These are phyloP conservation scores for Alternaria triticina DNA, from an alignment of 2,329 filamentous ascomycete species.

Conservation along the genomic window DNA sequence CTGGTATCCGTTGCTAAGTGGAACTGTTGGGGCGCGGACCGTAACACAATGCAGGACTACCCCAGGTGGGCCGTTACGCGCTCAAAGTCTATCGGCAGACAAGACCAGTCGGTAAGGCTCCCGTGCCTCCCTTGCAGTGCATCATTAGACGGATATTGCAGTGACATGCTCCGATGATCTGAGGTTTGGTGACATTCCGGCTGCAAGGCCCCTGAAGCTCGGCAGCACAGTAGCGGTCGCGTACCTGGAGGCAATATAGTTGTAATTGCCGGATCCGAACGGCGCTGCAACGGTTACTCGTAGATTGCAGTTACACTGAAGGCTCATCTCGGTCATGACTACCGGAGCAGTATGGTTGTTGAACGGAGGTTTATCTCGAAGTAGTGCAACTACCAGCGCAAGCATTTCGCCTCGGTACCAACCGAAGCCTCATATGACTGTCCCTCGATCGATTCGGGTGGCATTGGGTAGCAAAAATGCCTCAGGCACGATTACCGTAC, in stretches of 20 bases:
- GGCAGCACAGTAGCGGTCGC: slow-evolving; percentile 6
- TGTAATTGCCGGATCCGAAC: slow-evolving; percentile 6
- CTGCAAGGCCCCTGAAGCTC: slow-evolving; percentile 9
- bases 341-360: not conserved
- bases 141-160: slow-evolving; percentile 4
- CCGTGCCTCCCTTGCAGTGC: slow-evolving; percentile 5
- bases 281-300: slow-evolving; percentile 3
- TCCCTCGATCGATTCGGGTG: not conserved
- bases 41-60: slow-evolving; percentile 33
- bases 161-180: slow-evolving; percentile 20
- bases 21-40: slow-evolving; percentile 37
- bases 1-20: slow-evolving; percentile 29
- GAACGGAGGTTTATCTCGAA: not conserved
- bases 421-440: slow-evolving; percentile 2
- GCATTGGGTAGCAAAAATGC: not conserved
- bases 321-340: slow-evolving; percentile 5
- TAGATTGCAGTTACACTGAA: slow-evolving; percentile 3
- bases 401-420: not conserved
- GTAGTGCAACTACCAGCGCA: slow-evolving; percentile 3
- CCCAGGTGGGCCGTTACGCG: slow-evolving; percentile 16
- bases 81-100: slow-evolving; percentile 13
- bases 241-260: slow-evolving; percentile 6
- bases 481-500: slow-evolving; percentile 3
- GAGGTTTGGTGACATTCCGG: slow-evolving; percentile 7
- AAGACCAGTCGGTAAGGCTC: slow-evolving; percentile 21